Conservation (phyloP, 176 grass and related monocot species). For the Phragmites australis region DNA sequence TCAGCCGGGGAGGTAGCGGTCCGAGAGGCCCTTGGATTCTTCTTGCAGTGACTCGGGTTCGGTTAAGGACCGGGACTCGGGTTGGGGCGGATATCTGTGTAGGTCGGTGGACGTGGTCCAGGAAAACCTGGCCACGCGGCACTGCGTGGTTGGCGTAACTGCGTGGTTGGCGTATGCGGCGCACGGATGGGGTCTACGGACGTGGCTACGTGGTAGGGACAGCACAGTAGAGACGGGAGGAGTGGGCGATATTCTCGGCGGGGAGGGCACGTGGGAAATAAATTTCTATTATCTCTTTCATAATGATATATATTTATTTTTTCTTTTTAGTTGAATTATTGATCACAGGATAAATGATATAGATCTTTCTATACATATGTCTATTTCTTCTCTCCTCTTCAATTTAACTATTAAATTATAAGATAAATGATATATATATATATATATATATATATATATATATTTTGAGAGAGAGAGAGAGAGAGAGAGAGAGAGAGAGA, state of each 20-base stretch:
- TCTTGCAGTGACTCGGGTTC: not conserved
- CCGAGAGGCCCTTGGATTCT: not conserved
- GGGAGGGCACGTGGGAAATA: conserved; percentile 6
- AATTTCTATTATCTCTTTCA: too few relatives aligned
- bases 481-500: too few relatives aligned
- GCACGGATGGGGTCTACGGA: not conserved
- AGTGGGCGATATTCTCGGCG: conserved; percentile 41
- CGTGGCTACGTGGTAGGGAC: not conserved
- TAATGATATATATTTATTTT: too few relatives aligned
- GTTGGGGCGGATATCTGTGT: not conserved
- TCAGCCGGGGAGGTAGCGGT: not conserved
- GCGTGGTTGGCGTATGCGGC: too few relatives aligned
- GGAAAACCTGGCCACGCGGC: not conserved
- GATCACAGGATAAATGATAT: too few relatives aligned
- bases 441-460: too few relatives aligned
- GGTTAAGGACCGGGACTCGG: conserved; percentile 7
- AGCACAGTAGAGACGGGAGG: not conserved
- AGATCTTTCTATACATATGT: too few relatives aligned
- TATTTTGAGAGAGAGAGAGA: too few relatives aligned
- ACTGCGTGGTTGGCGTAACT: fast-evolving
- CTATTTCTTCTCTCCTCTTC: too few relatives aligned
- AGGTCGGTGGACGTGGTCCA: not conserved
- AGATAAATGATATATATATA: too few relatives aligned
- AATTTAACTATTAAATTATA: too few relatives aligned
- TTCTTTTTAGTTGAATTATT: too few relatives aligned